Conservation (phyloP, 768 basidiomycete genomes). For the Lentinula raphanica region DNA sequence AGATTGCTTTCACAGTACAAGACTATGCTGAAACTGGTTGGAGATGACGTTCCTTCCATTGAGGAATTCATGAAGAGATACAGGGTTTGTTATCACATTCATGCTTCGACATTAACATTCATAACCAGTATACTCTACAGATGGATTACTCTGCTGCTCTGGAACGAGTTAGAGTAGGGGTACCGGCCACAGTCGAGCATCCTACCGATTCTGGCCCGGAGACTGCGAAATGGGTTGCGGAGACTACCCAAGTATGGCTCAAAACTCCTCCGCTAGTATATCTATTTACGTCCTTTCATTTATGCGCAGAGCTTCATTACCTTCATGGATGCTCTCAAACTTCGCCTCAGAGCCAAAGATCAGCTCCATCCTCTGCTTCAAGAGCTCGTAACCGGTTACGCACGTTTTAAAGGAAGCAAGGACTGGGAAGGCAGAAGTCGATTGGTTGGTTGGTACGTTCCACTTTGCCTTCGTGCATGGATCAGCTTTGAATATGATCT, state of each 20-base stretch:
- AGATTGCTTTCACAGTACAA: conserved; percentile 94
- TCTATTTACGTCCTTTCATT: not conserved
- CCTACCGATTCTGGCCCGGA: conserved; percentile 89
- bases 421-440: conserved; percentile 95
- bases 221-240: conserved; percentile 94
- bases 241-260: conserved; percentile 83
- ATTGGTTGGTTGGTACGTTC: conserved; percentile 83
- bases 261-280: not conserved
- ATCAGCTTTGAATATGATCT: not conserved
- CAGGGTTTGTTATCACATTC: conserved; percentile 44
- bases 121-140: conserved; percentile 32
- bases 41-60: conserved; percentile 77
- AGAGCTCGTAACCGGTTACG: conserved; percentile 92
- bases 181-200: conserved; percentile 96
- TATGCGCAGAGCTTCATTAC: conserved; percentile 84
- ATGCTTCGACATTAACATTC: not conserved
- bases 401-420: conserved; percentile 88
- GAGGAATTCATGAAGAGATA: conserved; percentile 92
- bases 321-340: conserved; percentile 95
- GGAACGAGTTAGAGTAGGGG: conserved; percentile 85
- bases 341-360: conserved; percentile 93
- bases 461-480: not conserved
- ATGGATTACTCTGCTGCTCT: conserved; percentile 93
- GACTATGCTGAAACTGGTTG: conserved; percentile 93
- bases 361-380: conserved; percentile 92